Evolutionary conservation across 177 flowering plant genomes (phyloP).

Genomic region (Vitis hybrid): DNA sequence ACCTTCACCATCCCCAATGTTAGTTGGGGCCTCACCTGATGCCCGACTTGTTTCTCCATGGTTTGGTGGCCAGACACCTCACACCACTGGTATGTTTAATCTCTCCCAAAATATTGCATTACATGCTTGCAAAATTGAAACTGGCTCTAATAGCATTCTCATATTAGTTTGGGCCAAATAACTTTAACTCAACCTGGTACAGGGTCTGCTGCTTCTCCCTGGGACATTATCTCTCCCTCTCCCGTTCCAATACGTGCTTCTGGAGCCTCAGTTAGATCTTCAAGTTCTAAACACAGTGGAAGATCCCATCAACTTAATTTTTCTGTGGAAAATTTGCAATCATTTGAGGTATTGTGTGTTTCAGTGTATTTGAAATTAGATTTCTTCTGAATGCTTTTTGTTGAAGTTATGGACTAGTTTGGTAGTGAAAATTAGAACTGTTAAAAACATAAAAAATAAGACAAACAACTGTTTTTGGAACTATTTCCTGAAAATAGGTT

Average conservation of each 20-base stretch:
- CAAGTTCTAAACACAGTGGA: constrained; percentile 49
- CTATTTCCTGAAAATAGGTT: no score
- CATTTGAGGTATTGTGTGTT: constrained; percentile 44
- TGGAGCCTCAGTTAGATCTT: constrained; percentile 63
- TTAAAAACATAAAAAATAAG: no score
- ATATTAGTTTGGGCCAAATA: background rate
- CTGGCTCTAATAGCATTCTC: background rate
- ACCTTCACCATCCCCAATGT: constrained; percentile 85
- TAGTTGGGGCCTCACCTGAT: constrained; percentile 89
- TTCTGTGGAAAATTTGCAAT: constrained; percentile 31
- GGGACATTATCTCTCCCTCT: constrained; percentile 82
- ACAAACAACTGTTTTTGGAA: no score
- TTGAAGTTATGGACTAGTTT: no score
- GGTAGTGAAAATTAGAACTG: no score
- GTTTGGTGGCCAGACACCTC: constrained; percentile 74
- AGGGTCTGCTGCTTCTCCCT: constrained; percentile 67
- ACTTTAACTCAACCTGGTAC: background rate
- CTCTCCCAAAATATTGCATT: background rate
- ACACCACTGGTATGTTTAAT: constrained; percentile 43
- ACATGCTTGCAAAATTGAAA: background rate
- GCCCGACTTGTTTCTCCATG: constrained; percentile 86
- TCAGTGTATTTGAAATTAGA: background rate
- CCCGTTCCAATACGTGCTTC: constrained; percentile 90
- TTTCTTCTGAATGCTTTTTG: no score
- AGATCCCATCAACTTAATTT: constrained; percentile 46